Conservation (phyloP, 768 basidiomycete genomes). For the Rhodosporidiobolus odoratus region DNA sequence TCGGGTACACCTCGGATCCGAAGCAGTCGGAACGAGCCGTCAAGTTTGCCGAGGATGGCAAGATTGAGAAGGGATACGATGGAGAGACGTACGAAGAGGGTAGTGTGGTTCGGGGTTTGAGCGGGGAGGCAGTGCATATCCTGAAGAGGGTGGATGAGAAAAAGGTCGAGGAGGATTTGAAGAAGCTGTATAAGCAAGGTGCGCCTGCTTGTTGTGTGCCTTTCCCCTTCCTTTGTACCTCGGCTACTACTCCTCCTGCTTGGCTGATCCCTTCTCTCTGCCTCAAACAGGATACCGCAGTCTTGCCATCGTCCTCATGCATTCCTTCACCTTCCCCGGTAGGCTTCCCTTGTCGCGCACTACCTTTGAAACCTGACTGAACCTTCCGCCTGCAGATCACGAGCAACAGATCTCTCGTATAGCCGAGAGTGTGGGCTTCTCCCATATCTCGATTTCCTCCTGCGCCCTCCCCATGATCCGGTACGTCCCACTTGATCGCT, state of each 20-base stretch:
- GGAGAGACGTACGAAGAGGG: constrained; percentile 50
- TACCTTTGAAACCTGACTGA: too few relatives aligned
- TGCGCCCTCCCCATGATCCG: constrained; percentile 87
- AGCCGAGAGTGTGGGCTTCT: constrained; percentile 75
- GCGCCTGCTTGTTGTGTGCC: too few relatives aligned
- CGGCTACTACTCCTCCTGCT: constrained; percentile 51
- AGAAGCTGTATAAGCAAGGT: constrained; percentile 2
- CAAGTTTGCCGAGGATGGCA: constrained; percentile 68
- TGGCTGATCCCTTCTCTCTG: constrained; percentile 52
- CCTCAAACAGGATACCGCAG: too few relatives aligned
- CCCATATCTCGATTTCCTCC: constrained; percentile 80
- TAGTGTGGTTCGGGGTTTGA: constrained; percentile 68
- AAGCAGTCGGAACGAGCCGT: constrained; percentile 68
- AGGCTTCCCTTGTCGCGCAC: too few relatives aligned
- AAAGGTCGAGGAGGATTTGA: neutral
- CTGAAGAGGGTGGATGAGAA: constrained; percentile 10
- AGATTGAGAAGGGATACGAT: constrained; percentile 61
- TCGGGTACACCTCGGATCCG: constrained; percentile 89
- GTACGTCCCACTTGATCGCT: constrained; percentile 72
- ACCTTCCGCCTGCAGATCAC: constrained; percentile 52
- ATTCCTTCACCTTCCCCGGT: constrained; percentile 60
- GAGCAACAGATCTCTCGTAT: constrained; percentile 66
- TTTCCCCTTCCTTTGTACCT: neutral
- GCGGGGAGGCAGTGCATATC: constrained; percentile 50
- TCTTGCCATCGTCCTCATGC: constrained; percentile 79